Evolutionary conservation across 202 grass and related monocot species (phyloP), one percentile per base, ranked within the genome.

Genomic region (Thinopyrum obtusiflorum): DNA sequence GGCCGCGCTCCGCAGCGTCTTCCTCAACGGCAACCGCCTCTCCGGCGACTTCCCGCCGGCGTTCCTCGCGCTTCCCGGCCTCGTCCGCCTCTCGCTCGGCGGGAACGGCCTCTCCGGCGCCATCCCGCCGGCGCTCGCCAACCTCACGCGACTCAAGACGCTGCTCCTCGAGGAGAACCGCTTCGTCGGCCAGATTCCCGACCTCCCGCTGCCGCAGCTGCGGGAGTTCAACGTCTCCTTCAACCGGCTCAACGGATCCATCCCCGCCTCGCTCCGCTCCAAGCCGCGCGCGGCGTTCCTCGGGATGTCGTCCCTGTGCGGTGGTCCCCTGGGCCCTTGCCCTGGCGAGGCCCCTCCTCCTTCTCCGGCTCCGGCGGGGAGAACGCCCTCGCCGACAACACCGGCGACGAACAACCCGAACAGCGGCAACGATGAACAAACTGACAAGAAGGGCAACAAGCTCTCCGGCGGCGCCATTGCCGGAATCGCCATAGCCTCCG

Each of bases 401-500:
- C 83, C 88, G 1, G 80, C 31, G 28, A 26, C 88, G 15, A 53
- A 53, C 49, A 7, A 1, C 49, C 49, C 49, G 15, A 49, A 17
- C 8, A 29, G 66, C 23, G 66, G 33, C 1, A 33, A 61, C 37
- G 57, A 14, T 7, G 82, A 25, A 20, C 68, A 62, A 60, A 68
- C 1, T 61, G 83, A 17, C 25, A 64, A 64, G 8, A 88, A 86
- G 53, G 80, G 76, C 29, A 94, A 89, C 25, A 94, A 86, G 59
- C 89, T 94, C 65, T 90, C 87, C 17, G 92, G 85, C 29, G 89
- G 92, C 31, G 92, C 92, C 76, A 92, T 94, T 82, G 92, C 92
- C 11, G 92, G 89, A 35, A 94, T 94, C 57, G 92, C 87, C 9
- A 68, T 94, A 64, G 89, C 89, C 42, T 76, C 86, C 1, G 85